Conservation (phyloP, 139 green algal genomes). For the Chlamydomonas sp. region DNA sequence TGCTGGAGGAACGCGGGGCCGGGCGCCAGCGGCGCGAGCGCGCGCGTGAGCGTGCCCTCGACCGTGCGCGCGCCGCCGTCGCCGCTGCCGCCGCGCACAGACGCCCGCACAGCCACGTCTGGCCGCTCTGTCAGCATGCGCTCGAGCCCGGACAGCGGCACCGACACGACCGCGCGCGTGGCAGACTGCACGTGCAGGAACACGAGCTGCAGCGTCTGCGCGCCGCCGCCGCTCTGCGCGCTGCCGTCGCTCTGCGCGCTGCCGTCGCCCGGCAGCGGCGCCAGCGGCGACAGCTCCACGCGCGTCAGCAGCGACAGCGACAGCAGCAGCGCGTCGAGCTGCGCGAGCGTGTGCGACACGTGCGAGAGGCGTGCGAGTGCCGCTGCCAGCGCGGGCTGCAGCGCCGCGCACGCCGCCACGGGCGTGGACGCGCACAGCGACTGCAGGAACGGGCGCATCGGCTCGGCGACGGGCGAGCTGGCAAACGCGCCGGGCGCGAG, state of each 20-base stretch:
- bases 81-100: no score
- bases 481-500: not conserved
- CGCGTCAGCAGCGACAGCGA: not conserved
- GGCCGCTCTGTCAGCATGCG: no score
- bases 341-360: not conserved
- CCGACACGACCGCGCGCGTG: no score
- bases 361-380: not conserved
- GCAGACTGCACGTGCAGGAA: constrained; percentile 1
- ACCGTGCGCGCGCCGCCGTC: no score
- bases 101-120: no score
- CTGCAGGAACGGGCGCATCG: not conserved
- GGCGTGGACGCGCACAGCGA: not conserved
- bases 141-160: no score
- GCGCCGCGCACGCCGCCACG: not conserved
- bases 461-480: not conserved
- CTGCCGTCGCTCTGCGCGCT: no score
- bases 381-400: not conserved
- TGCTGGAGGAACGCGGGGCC: no score
- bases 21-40: no score
- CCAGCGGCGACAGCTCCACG: not conserved
- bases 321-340: constrained; percentile 4
- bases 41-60: no score
- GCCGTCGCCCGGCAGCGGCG: not conserved
- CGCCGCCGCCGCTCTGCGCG: no score
- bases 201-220: constrained; percentile 4